phyloP scores from a whole-genome alignment of 805 yeast genomes.

The Candida michaelii region DNA sequence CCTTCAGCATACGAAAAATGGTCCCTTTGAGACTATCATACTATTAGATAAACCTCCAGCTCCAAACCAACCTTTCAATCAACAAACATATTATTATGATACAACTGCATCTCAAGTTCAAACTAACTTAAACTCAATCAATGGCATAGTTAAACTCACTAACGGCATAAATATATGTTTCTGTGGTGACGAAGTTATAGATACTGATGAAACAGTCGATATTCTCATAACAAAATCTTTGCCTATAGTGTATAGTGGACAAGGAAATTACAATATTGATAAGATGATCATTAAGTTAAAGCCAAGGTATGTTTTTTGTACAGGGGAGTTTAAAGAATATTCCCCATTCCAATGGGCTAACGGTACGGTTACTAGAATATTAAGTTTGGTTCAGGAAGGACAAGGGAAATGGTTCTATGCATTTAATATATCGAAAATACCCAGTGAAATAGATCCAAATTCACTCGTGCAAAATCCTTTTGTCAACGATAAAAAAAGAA shows the following conservation, averaged over 20 bases:
- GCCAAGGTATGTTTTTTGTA: constrained; percentile 70
- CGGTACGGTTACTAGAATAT: constrained; percentile 54
- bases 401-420: constrained; percentile 74
- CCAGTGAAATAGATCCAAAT: constrained; percentile 11
- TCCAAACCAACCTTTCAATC: constrained; percentile 21
- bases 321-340: constrained; percentile 56
- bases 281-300: constrained; percentile 38
- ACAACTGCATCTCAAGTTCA: constrained; percentile 15
- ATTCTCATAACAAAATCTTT: constrained; percentile 59
- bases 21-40: constrained; percentile 61
- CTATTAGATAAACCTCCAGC: constrained; percentile 31
- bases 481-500: constrained; percentile 17
- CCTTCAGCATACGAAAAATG: constrained; percentile 53
- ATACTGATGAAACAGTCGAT: constrained; percentile 37
- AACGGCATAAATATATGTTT: constrained; percentile 52
- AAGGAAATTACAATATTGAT: constrained; percentile 49
- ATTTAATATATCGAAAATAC: constrained; percentile 33
- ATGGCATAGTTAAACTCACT: constrained; percentile 36
- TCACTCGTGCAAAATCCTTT: constrained; percentile 27
- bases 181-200: constrained; percentile 24
- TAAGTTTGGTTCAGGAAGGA: constrained; percentile 63
- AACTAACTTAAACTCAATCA: constrained; percentile 18
- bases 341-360: constrained; percentile 59
- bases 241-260: constrained; percentile 47
- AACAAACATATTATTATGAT: constrained; percentile 9